Conservation (phyloP, 345 rosid species). For the Fremontodendron californicum region DNA sequence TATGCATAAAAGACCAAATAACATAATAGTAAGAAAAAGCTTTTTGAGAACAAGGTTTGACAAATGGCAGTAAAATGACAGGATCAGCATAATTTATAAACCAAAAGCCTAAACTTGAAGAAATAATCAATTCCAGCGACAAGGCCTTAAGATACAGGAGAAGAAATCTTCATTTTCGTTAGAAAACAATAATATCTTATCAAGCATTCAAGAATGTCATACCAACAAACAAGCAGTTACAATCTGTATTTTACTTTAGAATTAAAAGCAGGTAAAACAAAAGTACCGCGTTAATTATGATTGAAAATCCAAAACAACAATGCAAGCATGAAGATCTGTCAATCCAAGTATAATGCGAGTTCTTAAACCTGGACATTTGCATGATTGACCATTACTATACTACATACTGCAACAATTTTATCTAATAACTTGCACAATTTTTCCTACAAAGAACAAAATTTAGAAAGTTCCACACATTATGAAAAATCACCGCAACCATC, state of each 20-base stretch:
- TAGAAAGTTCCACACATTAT: not conserved
- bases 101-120: not conserved
- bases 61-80: not conserved
- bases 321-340: not conserved
- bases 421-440: not conserved
- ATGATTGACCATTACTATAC: not conserved
- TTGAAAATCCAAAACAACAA: not conserved
- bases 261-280: not conserved
- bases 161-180: not conserved
- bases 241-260: not conserved
- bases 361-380: not conserved
- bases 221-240: not conserved
- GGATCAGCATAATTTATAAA: not conserved
- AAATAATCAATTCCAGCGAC: not conserved
- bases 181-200: not conserved
- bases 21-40: slow-evolving; percentile 2
- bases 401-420: not conserved
- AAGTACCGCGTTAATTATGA: not conserved
- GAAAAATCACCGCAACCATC: not conserved
- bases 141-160: not conserved
- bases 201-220: not conserved
- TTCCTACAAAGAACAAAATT: not conserved
- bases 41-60: not conserved
- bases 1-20: slow-evolving; percentile 9
- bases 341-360: not conserved